Conservation (phyloP, 192 early-diverging fungal species). For the Backusella morwellensis region DNA sequence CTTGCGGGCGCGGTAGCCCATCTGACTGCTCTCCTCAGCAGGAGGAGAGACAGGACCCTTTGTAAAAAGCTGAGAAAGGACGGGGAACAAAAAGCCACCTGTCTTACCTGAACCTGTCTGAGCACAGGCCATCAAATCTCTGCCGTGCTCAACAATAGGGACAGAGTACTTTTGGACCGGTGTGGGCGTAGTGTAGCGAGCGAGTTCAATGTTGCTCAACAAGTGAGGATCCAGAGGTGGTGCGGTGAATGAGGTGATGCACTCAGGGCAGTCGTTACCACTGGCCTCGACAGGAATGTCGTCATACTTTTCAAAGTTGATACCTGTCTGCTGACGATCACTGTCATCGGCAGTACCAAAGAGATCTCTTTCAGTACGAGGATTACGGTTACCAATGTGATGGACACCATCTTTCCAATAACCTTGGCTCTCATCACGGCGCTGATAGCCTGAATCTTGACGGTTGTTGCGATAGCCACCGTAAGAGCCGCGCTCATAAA, state of each 20-base stretch:
- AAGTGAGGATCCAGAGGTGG: slow-evolving; percentile 81
- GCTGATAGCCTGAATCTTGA: slow-evolving; percentile 40
- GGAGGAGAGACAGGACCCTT: slow-evolving; percentile 64
- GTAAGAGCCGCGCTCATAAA: slow-evolving; percentile 41
- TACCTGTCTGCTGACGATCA: slow-evolving; percentile 83
- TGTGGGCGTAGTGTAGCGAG: slow-evolving; percentile 87
- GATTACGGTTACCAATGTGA: slow-evolving; percentile 74
- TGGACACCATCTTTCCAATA: slow-evolving; percentile 80
- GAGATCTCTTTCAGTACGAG: slow-evolving; percentile 77
- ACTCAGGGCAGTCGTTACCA: slow-evolving; percentile 65
- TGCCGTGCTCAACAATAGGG: slow-evolving; percentile 72
- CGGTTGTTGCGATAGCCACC: slow-evolving; percentile 40
- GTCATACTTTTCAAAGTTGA: slow-evolving; percentile 99
- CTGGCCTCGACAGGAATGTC: slow-evolving; percentile 96
- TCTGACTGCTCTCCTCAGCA: slow-evolving; percentile 30
- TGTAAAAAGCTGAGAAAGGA: slow-evolving; percentile 88
- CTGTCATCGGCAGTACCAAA: slow-evolving; percentile 72
- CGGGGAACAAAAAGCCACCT: slow-evolving; percentile 97
- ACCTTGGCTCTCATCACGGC: slow-evolving; percentile 47
- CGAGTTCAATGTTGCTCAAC: slow-evolving; percentile 85
- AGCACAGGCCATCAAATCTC: slow-evolving; percentile 99
- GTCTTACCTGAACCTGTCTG: slow-evolving; percentile 96
- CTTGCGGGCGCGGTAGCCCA: slow-evolving; percentile 67
- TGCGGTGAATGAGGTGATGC: slow-evolving; percentile 54
- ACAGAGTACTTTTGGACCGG: slow-evolving; percentile 96